Evolutionary conservation across 2,329 filamentous ascomycete species (phyloP).

Genomic region (Nemania sp.): DNA sequence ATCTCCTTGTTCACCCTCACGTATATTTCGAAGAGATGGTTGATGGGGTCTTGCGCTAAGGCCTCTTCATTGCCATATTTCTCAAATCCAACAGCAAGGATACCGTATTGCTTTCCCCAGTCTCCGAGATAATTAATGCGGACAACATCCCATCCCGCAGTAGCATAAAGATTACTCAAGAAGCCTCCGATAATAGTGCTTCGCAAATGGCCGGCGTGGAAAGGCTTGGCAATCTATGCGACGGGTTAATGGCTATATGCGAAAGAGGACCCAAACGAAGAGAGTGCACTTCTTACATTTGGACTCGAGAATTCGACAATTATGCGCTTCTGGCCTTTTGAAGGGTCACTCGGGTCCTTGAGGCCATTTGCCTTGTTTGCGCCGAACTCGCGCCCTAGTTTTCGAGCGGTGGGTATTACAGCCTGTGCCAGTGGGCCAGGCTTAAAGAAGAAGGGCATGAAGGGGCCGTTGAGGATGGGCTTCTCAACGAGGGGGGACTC

Average conservation of each 20-base stretch:
- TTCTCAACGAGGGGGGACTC: constrained; percentile 73
- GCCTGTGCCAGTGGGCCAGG: constrained; percentile 65
- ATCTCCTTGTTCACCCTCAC: constrained; percentile 68
- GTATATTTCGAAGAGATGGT: constrained; percentile 74
- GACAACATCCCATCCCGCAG: constrained; percentile 70
- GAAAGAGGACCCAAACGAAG: too few relatives aligned
- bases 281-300: constrained; percentile 60
- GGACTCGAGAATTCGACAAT: constrained; percentile 75
- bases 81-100: constrained; percentile 67
- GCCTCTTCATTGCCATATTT: constrained; percentile 66
- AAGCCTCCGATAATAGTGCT: constrained; percentile 79
- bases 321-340: constrained; percentile 51
- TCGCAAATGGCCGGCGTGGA: constrained; percentile 73
- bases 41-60: constrained; percentile 66
- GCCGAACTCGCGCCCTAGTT: constrained; percentile 64
- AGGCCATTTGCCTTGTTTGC: constrained; percentile 64
- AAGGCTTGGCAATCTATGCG: constrained; percentile 62
- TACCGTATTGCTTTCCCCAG: constrained; percentile 74
- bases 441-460: constrained; percentile 81
- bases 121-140: constrained; percentile 78
- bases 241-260: background rate
- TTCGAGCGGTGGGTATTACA: constrained; percentile 70
- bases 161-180: constrained; percentile 69
- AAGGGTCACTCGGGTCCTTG: constrained; percentile 49
- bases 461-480: constrained; percentile 67